Evolutionary conservation across 129 eudicot species (phyloP).

Genomic region (Tagetes patula): DNA sequence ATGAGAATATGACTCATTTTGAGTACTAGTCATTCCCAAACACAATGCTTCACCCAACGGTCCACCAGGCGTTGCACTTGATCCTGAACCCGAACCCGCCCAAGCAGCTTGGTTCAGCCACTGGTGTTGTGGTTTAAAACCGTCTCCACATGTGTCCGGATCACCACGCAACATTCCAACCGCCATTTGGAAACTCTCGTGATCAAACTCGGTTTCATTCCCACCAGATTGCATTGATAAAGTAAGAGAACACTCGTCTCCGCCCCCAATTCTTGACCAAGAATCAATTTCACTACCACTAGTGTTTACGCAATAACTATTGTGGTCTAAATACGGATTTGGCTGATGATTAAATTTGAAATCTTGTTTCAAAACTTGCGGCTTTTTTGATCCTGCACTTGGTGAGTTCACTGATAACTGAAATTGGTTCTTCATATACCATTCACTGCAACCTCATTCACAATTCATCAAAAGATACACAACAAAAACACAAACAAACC

Average conservation of each 20-base stretch:
- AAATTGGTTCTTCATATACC: constrained; percentile 45
- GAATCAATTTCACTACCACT: constrained; percentile 34
- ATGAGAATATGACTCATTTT: constrained; percentile 28
- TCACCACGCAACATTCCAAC: constrained; percentile 24
- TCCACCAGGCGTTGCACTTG: constrained; percentile 56
- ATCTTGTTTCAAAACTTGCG: constrained; percentile 23
- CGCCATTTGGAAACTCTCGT: constrained; percentile 8
- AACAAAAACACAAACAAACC: background rate
- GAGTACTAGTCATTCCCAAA: constrained; percentile 42
- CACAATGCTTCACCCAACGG: constrained; percentile 85
- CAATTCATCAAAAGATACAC: background rate
- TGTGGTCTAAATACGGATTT: constrained; percentile 3
- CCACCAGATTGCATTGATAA: constrained; percentile 54
- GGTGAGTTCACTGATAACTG: constrained; percentile 35
- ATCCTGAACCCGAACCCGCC: constrained; percentile 27
- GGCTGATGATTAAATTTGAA: constrained; percentile 13
- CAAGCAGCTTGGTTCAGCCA: constrained; percentile 49
- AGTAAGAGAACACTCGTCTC: constrained; percentile 45
- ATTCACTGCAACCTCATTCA: constrained; percentile 40
- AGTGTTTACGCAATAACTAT: background rate
- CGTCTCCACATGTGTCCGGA: constrained; percentile 1
- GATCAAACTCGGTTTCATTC: constrained; percentile 20
- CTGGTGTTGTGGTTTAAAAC: constrained; percentile 21
- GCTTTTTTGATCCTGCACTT: constrained; percentile 31
- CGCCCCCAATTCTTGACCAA: constrained; percentile 48